Percentiles rank a stretch among this genome's conserved stretches.
Evolutionary conservation across 2,329 filamentous ascomycete species (phyloP).

Genomic region (Aspergillus jensenii): DNA sequence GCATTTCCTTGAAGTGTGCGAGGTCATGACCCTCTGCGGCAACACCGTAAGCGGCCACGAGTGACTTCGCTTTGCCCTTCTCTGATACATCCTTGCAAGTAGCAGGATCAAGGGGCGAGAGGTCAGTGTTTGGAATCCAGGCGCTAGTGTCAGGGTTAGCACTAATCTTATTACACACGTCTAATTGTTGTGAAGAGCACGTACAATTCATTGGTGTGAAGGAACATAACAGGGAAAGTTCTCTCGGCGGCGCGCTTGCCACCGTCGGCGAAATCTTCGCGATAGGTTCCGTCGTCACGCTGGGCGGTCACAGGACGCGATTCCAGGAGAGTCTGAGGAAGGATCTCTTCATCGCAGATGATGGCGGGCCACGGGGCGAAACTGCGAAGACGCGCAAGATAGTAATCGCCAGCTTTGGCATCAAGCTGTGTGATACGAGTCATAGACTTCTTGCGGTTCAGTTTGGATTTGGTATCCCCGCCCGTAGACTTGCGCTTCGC

Average conservation of each 20-base stretch:
- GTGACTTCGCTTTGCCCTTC: slow-evolving; percentile 73
- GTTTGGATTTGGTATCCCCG: slow-evolving; percentile 66
- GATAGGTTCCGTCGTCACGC: slow-evolving; percentile 79
- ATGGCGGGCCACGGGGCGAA: slow-evolving; percentile 94
- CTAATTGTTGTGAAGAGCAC: slow-evolving; percentile 41
- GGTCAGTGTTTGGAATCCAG: slow-evolving; percentile 84
- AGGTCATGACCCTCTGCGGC: slow-evolving; percentile 77
- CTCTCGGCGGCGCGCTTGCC: slow-evolving; percentile 83
- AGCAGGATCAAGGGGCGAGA: slow-evolving; percentile 73
- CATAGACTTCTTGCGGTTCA: slow-evolving; percentile 82
- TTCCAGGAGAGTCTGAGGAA: slow-evolving; percentile 74
- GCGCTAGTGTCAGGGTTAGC: slow-evolving; percentile 57
- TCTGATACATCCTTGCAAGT: slow-evolving; percentile 68
- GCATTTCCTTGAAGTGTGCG: slow-evolving; percentile 77
- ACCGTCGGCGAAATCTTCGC: slow-evolving; percentile 81
- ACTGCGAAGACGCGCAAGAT: slow-evolving; percentile 89
- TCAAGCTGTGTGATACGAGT: slow-evolving; percentile 70
- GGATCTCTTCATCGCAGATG: slow-evolving; percentile 91
- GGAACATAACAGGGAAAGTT: slow-evolving; percentile 92
- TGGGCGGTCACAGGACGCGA: slow-evolving; percentile 81
- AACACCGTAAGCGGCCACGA: slow-evolving; percentile 76
- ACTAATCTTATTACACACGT: not conserved
- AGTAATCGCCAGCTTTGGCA: slow-evolving; percentile 87
- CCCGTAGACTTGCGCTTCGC: slow-evolving; percentile 71
- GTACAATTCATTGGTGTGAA: slow-evolving; percentile 96